Conservation (phyloP, 495 filamentous ascomycete species). For the Penicillium ucsense region DNA sequence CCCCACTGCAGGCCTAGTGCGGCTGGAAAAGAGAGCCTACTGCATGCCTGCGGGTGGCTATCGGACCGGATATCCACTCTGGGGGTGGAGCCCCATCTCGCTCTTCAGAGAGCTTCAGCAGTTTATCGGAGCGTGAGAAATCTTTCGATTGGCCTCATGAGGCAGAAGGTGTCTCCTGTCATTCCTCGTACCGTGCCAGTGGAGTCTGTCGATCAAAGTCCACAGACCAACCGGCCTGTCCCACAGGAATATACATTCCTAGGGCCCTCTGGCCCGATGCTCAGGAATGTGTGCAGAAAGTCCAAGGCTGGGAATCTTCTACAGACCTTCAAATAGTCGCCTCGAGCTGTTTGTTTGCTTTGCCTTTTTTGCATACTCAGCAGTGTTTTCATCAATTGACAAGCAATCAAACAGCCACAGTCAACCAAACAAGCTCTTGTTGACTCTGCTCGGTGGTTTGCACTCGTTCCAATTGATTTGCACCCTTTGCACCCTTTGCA, state of each 20-base stretch:
- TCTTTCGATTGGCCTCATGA: conserved; percentile 19
- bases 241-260: conserved; percentile 25
- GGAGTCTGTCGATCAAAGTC: conserved; percentile 5
- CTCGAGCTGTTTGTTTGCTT: conserved; percentile 40
- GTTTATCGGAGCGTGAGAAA: conserved; percentile 7
- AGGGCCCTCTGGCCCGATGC: conserved; percentile 22
- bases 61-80: conserved; percentile 10
- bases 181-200: conserved; percentile 16
- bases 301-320: conserved; percentile 27
- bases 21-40: conserved; percentile 8
- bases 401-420: conserved; percentile 22
- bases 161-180: conserved; percentile 12
- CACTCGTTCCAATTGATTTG: conserved; percentile 3
- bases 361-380: conserved; percentile 41
- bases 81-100: conserved; percentile 9
- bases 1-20: conserved; percentile 27
- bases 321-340: conserved; percentile 36
- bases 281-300: conserved; percentile 33
- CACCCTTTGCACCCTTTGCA: conserved; percentile 6
- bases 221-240: conserved; percentile 15
- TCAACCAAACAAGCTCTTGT: neutral
- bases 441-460: neutral
- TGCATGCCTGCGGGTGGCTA: conserved; percentile 34
- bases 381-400: conserved; percentile 40
- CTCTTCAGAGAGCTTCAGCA: conserved; percentile 10